These are phyloP conservation scores for Castanospermum australe DNA, from an alignment of 306 rosid genomes.

Conservation along the genomic window DNA sequence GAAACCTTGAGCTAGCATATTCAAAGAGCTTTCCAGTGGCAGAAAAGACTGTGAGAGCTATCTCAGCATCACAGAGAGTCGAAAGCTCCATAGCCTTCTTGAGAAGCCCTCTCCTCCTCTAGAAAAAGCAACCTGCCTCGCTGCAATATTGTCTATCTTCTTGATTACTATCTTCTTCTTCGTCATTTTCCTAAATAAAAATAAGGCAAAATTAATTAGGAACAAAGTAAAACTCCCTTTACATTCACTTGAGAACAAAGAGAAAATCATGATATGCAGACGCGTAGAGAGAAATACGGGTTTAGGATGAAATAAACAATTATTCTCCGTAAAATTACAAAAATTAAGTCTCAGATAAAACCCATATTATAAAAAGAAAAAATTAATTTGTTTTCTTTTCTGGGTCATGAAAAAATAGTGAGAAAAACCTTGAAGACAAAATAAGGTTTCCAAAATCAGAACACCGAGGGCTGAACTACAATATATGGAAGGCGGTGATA, in stretches of 20 bases:
- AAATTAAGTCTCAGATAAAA: background rate
- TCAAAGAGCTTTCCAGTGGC: conserved; percentile 41
- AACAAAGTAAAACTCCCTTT: too few relatives aligned
- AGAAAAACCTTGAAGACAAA: background rate
- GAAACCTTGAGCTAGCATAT: conserved; percentile 42
- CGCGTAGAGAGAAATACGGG: background rate
- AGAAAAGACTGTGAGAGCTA: conserved; percentile 42
- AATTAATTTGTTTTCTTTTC: background rate
- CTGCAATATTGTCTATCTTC: conserved; percentile 44
- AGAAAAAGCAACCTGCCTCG: conserved; percentile 48
- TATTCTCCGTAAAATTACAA: background rate
- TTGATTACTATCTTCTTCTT: conserved; percentile 39
- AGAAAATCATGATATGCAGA: background rate
- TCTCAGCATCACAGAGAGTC: conserved; percentile 48
- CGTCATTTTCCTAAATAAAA: conserved; percentile 18
- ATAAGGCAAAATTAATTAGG: background rate
- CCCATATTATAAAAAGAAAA: background rate
- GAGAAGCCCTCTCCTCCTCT: conserved; percentile 46
- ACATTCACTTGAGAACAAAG: background rate
- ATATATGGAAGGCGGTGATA: background rate
- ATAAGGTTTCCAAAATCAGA: background rate
- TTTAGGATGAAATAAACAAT: background rate
- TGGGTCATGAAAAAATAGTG: background rate
- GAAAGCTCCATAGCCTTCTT: conserved; percentile 55
- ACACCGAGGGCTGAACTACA: background rate